phyloP scores from a whole-genome alignment of 768 basidiomycete species.

The Kwoniella heveanensis region DNA sequence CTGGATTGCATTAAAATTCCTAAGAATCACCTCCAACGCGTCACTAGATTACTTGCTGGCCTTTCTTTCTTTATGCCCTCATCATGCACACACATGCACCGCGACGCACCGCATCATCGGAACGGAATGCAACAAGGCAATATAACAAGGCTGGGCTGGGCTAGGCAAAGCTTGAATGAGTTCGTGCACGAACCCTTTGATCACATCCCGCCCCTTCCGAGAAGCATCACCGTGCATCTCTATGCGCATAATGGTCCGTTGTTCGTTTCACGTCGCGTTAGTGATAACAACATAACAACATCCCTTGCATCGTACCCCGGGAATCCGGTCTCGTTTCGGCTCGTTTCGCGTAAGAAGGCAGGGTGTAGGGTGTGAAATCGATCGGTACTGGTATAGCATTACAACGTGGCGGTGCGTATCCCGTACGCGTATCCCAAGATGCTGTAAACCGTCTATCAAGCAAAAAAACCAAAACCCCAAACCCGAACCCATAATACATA shows the following conservation, averaged over 20 bases:
- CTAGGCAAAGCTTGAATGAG: no score
- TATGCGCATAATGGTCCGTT: background rate
- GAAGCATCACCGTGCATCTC: background rate
- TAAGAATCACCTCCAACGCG: background rate
- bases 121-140: no score
- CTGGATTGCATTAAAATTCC: conserved; percentile 2
- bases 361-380: background rate
- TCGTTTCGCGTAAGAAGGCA: no score
- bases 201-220: background rate
- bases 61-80: background rate
- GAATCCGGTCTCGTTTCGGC: no score
- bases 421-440: background rate
- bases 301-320: no score
- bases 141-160: no score
- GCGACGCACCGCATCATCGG: background rate
- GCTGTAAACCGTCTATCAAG: no score
- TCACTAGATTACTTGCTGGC: background rate
- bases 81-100: no score
- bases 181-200: background rate
- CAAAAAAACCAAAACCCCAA: no score
- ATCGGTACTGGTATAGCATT: background rate
- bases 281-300: no score
- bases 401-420: background rate
- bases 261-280: background rate
- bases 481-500: no score